Base-by-base conservation (phyloP, 495 filamentous ascomycete genomes). In the Aspergillus homomorphus region DNA sequence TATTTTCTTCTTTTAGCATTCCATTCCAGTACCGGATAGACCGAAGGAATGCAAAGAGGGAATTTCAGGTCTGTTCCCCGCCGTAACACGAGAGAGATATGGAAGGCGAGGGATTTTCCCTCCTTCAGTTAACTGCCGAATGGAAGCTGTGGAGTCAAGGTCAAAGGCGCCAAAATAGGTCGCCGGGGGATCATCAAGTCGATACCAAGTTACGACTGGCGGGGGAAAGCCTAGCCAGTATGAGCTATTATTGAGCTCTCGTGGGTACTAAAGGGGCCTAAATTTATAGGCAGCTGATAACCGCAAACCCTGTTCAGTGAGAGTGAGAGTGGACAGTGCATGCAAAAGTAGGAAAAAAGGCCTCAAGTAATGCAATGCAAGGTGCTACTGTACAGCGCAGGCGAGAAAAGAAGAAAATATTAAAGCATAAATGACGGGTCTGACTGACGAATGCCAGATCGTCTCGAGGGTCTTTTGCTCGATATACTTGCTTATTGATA, bases 301-400 rank as follows among this genome's bases (percentile, higher is more conserved):
- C 15, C 33, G 20, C 30, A 21, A 24, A 16, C 41, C 50, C 38
- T 48, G 44, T 21, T 45, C 16, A 38, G 49, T 51, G 46, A 33
- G 20, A 28, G 45, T n/a, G 50, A 53, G 58, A 45, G 23, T 60
- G 58, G 54, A 44, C 56, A 53, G 61, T 63, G 61, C 61, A 63
- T 54, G 57, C 57, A 19, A 22, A 45, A 50, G 23, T 23, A 18
- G 44, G 42, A 22, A n/a, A 60, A 63, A 63, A 60, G 58, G 58
- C 62, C 62, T 61, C 58, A 61, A 49, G 49, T 48, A 28, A 58
- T 51, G 48, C 48, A 30, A 51, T 51, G 48, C 23, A 23, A 48
- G 19, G 19, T 14, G 42, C 19, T 14, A 44, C 42, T 16, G 19
- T 16, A 44, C 15, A 56, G 54, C 51, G 41, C 24, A 41, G 42